Evolutionary conservation across 1,139 yeast genomes (phyloP), one percentile per base, ranked within the genome.

Genomic region (Kurtzmaniella quercitrusa): DNA sequence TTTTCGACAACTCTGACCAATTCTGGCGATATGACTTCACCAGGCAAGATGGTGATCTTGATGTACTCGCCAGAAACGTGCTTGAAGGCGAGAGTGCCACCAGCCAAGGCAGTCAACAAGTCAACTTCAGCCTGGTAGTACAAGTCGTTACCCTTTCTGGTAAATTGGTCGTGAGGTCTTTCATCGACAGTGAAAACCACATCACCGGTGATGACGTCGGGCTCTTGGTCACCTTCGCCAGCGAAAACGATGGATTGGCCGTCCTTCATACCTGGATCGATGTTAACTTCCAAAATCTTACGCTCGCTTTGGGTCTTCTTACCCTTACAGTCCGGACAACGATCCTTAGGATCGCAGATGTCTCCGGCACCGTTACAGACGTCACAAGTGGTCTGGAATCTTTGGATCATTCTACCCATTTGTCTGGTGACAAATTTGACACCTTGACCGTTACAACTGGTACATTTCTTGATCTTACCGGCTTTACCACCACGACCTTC

Each of bases 401-500:
- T 84, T 75, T 93, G 99, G 60, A 93, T 85, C 94, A 93, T 90
- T 52, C 96, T 97, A 55, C 99, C 99, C 97, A 93, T 91, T 70
- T 93, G 98, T 75, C 96, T 87, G 46, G 97, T 89, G 56, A 91
- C 85, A 56, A 93, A 85, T 68, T 82, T 88, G 68, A 85, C 74
- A 79, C 99, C 99, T 59, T 79, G 78, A 69, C 99, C 99, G 51
- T 66, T 68, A 82, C 99, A 93, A 40, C 82, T 68, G 46, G 82
- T 55, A 82, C 99, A 93, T 59, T 83, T 82, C 75, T 85, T 86
- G 55, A 91, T 95, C 49, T 89, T 77, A 48, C 95, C 95, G 55
- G 82, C 89, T 63, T 89, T 89, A 70, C 98, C 98, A 65, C 99
- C 99, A 60, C 83, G 82, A 58, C 98, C 99, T 46, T 88, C 85